A percentile compares a stretch with the other conserved stretches of the same genome.
Conservation (phyloP, 331 rosid genomes). For the Malus hybrid region DNA sequence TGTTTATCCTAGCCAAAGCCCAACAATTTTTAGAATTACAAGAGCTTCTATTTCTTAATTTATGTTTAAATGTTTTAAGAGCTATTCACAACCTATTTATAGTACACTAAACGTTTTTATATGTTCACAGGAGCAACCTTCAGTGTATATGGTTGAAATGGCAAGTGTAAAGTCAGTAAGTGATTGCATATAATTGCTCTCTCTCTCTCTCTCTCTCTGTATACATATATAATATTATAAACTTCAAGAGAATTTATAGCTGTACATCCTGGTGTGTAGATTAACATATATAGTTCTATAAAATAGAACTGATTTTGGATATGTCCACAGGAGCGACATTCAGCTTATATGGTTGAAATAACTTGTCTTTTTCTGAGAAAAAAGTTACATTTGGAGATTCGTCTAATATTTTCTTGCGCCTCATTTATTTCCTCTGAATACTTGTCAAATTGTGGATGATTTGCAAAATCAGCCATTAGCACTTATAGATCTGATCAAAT, state of each 20-base stretch:
- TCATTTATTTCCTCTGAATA: neutral
- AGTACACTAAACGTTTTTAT: constrained; percentile 11
- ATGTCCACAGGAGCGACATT: neutral
- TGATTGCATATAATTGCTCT: constrained; percentile 17
- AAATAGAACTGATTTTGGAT: neutral
- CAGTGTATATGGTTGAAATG: constrained; percentile 81
- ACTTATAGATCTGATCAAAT: neutral
- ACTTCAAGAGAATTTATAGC: neutral
- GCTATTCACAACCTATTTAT: constrained; percentile 1
- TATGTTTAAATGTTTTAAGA: neutral
- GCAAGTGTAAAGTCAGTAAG: constrained; percentile 68
- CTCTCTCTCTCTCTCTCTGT: neutral
- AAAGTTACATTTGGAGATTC: neutral
- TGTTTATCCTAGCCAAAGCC: neutral
- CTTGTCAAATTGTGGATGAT: neutral
- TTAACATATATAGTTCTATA: neutral
- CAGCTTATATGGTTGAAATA: neutral
- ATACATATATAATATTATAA: too few relatives aligned
- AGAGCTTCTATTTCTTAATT: neutral
- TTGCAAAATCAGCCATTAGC: neutral
- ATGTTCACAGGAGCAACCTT: constrained; percentile 62
- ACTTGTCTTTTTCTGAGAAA: neutral
- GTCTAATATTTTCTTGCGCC: neutral
- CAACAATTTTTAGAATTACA: neutral
- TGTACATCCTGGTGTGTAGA: neutral